phyloP scores from a whole-genome alignment of 2,329 filamentous ascomycete species.

The Periglandula ipomoeae region DNA sequence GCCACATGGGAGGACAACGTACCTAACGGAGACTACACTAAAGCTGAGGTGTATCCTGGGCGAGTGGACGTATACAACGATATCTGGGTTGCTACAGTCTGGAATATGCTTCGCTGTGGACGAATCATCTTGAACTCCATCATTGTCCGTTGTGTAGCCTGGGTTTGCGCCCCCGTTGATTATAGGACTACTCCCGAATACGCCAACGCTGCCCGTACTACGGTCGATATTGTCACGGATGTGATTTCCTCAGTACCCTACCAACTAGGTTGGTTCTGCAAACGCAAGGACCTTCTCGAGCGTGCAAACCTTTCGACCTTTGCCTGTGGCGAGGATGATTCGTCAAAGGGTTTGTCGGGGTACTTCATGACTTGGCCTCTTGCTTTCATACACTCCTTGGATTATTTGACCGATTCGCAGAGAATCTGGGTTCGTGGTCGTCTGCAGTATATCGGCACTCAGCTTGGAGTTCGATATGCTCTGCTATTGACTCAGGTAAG shows the following conservation, averaged over 20 bases:
- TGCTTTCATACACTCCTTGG: constrained; percentile 42
- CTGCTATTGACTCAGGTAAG: constrained; percentile 44
- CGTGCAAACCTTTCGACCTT: constrained; percentile 34
- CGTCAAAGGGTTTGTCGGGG: constrained; percentile 44
- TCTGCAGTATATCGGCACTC: constrained; percentile 43
- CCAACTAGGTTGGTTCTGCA: constrained; percentile 49
- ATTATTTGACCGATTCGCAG: constrained; percentile 51
- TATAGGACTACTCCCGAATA: constrained; percentile 56
- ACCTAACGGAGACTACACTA: constrained; percentile 39
- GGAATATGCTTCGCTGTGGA: constrained; percentile 45
- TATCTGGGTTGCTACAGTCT: constrained; percentile 48
- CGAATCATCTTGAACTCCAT: constrained; percentile 46
- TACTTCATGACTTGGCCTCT: constrained; percentile 54
- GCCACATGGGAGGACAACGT: constrained; percentile 49
- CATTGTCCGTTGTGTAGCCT: constrained; percentile 50
- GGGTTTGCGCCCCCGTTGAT: constrained; percentile 50
- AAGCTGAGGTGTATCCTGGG: constrained; percentile 50
- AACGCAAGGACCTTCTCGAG: constrained; percentile 31
- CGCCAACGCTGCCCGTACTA: constrained; percentile 41
- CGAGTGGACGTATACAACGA: constrained; percentile 51
- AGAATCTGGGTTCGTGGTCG: constrained; percentile 45
- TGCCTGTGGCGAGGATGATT: constrained; percentile 39
- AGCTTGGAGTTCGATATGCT: constrained; percentile 50
- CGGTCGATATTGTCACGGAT: constrained; percentile 45
- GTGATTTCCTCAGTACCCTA: constrained; percentile 54